Evolutionary conservation across 805 yeast genomes (phyloP).

Genomic region (Pichia gijzeniarum): DNA sequence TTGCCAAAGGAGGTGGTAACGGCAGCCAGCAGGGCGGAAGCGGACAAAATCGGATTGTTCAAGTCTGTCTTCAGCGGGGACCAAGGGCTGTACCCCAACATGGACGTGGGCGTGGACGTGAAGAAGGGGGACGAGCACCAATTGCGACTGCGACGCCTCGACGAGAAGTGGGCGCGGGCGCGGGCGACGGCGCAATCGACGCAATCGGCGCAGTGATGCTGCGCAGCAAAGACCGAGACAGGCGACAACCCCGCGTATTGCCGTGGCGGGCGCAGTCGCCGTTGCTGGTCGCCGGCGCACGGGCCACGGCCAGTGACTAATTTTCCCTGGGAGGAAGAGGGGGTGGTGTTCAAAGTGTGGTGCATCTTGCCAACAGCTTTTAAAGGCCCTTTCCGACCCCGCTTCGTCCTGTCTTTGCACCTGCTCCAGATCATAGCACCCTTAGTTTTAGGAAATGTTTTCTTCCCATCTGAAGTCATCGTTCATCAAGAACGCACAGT

Average conservation of each 20-base stretch:
- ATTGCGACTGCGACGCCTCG: slow-evolving; percentile 19
- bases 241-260: no score
- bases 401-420: no score
- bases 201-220: no score
- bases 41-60: slow-evolving; percentile 19
- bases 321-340: no score
- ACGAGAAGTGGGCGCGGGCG: slow-evolving; percentile 14
- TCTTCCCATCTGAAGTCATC: slow-evolving; percentile 5
- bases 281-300: no score
- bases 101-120: slow-evolving; percentile 3
- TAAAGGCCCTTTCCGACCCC: no score
- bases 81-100: slow-evolving; percentile 10
- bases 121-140: slow-evolving; percentile 15
- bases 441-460: no score
- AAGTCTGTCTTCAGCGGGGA: slow-evolving; percentile 21
- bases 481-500: background rate
- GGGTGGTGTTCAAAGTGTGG: no score
- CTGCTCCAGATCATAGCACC: no score
- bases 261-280: background rate
- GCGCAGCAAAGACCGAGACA: no score
- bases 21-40: background rate
- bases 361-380: no score
- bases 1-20: background rate
- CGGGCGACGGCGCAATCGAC: background rate
- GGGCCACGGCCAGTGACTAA: background rate